Evolutionary conservation across 441 rosid species (phyloP).

Genomic region (Rhodomyrtus psidioides): DNA sequence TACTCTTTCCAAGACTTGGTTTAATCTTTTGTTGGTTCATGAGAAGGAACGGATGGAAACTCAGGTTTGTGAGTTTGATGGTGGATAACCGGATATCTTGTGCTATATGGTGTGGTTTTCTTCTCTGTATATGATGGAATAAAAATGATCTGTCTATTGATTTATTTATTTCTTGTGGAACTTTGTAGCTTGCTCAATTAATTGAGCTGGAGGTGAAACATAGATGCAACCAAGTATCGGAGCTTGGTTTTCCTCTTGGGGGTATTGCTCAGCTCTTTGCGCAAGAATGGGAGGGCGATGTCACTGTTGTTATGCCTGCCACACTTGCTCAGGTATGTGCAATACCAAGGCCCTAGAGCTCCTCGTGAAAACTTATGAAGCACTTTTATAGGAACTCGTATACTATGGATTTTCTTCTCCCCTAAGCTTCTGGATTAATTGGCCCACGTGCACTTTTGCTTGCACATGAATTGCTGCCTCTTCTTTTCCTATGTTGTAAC

Average conservation of each 20-base stretch:
- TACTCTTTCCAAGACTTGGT: not conserved
- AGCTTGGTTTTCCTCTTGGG: slow-evolving; percentile 89
- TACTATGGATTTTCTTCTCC: not conserved
- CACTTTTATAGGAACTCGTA: not conserved
- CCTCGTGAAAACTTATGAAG: not conserved
- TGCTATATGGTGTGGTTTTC: not conserved
- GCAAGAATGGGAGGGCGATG: slow-evolving; percentile 99
- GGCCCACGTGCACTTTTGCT: not conserved
- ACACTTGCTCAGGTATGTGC: slow-evolving; percentile 84
- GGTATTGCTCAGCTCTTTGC: slow-evolving; percentile 89
- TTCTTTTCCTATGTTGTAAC: not conserved
- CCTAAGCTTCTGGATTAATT: not conserved
- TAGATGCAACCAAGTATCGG: slow-evolving; percentile 78
- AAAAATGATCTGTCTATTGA: not conserved
- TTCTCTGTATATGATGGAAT: not conserved
- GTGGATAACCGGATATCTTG: not conserved
- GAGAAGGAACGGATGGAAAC: not conserved
- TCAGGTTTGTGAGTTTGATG: not conserved
- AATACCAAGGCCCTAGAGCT: not conserved
- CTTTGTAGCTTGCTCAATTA: slow-evolving; percentile 76
- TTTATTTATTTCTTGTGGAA: not conserved
- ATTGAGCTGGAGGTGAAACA: slow-evolving; percentile 95
- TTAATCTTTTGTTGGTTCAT: not conserved
- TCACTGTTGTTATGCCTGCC: slow-evolving; percentile 96
- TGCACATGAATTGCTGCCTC: not conserved